A percentile compares a stretch with the other conserved stretches of the same genome.
Evolutionary conservation across 371 early-diverging fungal species (phyloP).

Genomic region (Choanephora cucurbitarum): DNA sequence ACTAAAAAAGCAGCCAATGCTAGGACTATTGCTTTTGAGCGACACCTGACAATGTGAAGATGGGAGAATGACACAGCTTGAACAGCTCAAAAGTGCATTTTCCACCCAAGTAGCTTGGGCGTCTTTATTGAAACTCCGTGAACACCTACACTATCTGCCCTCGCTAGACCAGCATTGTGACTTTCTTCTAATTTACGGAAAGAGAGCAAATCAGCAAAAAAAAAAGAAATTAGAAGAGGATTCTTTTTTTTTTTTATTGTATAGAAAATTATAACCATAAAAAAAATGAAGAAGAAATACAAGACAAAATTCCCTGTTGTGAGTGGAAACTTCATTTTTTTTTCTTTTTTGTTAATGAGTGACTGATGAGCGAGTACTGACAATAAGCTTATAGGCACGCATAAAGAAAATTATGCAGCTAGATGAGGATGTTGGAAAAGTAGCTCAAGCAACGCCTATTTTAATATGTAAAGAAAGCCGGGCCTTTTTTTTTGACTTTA

Average conservation of each 20-base stretch:
- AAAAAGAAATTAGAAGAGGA: neutral
- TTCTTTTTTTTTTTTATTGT: conserved; percentile 2
- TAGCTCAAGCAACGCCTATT: conserved; percentile 97
- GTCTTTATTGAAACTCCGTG: too few species aligned
- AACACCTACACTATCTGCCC: too few species aligned
- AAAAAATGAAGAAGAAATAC: conserved; percentile 80
- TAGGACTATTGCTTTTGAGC: too few species aligned
- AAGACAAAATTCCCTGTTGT: conserved; percentile 92
- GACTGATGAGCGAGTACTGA: neutral
- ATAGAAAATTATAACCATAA: conserved; percentile 2
- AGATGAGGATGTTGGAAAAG: conserved; percentile 99
- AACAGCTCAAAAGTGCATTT: too few species aligned
- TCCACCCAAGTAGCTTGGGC: too few species aligned
- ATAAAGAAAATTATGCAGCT: conserved; percentile 99
- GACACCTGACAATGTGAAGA: too few species aligned
- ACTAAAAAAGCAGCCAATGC: too few species aligned
- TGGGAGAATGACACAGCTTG: too few species aligned
- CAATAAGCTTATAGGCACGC: conserved; percentile 77
- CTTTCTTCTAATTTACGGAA: too few species aligned
- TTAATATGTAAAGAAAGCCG: conserved; percentile 77
- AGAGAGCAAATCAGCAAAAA: neutral
- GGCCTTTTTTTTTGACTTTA: conserved; percentile 1
- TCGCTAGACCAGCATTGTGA: too few species aligned
- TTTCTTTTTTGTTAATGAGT: conserved; percentile 5
- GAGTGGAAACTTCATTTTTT: too few species aligned